A percentile compares a stretch with the other conserved stretches of the same genome.
phyloP scores from a whole-genome alignment of 805 yeast species.

The Lipomyces mesembrius region DNA sequence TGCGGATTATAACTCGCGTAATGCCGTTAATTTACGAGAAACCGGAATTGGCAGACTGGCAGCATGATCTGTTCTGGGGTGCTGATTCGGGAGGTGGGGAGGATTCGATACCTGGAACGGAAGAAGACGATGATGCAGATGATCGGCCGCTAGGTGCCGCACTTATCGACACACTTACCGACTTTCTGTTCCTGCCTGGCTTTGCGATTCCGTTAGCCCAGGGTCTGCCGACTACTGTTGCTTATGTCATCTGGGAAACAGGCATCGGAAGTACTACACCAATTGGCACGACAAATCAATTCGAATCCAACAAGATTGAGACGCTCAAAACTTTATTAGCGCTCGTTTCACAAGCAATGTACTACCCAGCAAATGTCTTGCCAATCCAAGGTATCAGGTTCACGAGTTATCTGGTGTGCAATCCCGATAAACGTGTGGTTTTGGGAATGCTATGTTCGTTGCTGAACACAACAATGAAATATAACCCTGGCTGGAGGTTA shows the following conservation, averaged over 20 bases:
- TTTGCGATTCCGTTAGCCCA: constrained; percentile 54
- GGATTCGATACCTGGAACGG: constrained; percentile 1
- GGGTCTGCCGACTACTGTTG: constrained; percentile 42
- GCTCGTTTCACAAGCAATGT: constrained; percentile 65
- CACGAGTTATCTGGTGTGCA: constrained; percentile 58
- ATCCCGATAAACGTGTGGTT: constrained; percentile 55
- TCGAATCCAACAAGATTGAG: constrained; percentile 71
- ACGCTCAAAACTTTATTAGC: constrained; percentile 64
- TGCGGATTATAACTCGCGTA: constrained; percentile 65
- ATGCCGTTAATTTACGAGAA: constrained; percentile 72
- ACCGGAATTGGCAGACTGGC: constrained; percentile 47
- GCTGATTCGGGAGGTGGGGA: constrained; percentile 18
- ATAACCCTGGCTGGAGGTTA: constrained; percentile 46
- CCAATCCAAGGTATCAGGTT: constrained; percentile 63
- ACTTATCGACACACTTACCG: constrained; percentile 49
- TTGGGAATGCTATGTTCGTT: constrained; percentile 67
- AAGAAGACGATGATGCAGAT: constrained; percentile 12
- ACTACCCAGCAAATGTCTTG: constrained; percentile 50
- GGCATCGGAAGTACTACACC: constrained; percentile 63
- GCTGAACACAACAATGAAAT: constrained; percentile 58
- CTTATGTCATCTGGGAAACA: constrained; percentile 71
- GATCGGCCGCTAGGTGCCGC: constrained; percentile 46
- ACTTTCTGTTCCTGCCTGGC: constrained; percentile 59
- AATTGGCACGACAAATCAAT: constrained; percentile 47
- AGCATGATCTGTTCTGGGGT: constrained; percentile 54